Evolutionary conservation across 495 filamentous ascomycete genomes (phyloP).

Genomic region (Bombardia bombarda): DNA sequence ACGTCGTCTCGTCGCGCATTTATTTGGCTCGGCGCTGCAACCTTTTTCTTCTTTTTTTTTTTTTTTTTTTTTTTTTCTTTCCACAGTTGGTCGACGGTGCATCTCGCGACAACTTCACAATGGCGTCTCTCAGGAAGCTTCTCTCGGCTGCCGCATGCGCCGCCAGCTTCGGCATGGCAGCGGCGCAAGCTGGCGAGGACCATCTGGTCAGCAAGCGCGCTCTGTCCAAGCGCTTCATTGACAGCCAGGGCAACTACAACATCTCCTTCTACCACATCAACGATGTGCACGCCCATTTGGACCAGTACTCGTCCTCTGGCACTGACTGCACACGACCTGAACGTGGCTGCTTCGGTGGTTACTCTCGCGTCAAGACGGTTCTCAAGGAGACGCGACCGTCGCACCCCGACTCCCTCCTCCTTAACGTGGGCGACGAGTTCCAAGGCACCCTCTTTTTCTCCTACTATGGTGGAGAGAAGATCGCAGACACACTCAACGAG

Average conservation of each 20-base stretch:
- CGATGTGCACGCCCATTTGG: conserved; percentile 53
- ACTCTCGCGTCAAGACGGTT: conserved; percentile 46
- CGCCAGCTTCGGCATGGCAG: not conserved
- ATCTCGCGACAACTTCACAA: not conserved
- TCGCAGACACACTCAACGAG: conserved; percentile 52
- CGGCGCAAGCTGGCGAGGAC: conserved; percentile 15
- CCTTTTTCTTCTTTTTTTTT: no score
- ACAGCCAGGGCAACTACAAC: conserved; percentile 45
- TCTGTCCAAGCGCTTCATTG: conserved; percentile 42
- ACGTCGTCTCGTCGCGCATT: no score
- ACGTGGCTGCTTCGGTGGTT: conserved; percentile 50
- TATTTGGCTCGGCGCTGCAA: no score
- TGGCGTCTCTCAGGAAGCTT: conserved; percentile 5
- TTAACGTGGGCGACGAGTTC: conserved; percentile 54
- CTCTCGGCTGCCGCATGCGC: not conserved
- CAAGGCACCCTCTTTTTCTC: conserved; percentile 53
- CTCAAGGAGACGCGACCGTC: conserved; percentile 40
- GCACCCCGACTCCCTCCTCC: conserved; percentile 44
- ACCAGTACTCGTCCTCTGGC: conserved; percentile 47
- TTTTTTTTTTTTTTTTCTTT: no score
- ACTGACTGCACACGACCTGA: conserved; percentile 43
- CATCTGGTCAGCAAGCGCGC: conserved; percentile 30
- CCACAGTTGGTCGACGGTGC: no score
- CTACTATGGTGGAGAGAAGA: conserved; percentile 53
- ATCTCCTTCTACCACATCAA: conserved; percentile 57